Evolutionary conservation across 2,329 filamentous ascomycete genomes (phyloP).

Genomic region (Penicillium sp.): DNA sequence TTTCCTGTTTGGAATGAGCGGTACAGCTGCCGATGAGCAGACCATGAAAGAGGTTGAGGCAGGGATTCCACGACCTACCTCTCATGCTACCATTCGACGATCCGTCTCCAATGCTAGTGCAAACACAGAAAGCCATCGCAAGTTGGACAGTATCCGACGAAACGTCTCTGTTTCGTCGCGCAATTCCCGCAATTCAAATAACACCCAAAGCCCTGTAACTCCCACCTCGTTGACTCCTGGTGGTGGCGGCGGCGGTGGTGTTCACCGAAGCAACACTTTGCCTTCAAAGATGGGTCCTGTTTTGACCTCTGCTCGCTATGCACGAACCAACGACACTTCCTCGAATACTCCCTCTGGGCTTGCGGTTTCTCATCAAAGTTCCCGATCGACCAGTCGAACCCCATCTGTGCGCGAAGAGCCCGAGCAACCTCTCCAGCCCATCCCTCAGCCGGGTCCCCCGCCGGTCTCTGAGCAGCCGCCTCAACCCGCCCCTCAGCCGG

Average conservation of each 20-base stretch:
- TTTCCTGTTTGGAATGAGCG: constrained; percentile 97
- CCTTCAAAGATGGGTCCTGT: constrained; percentile 85
- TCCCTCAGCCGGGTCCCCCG: neutral
- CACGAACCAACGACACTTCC: constrained; percentile 53
- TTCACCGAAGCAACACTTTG: constrained; percentile 85
- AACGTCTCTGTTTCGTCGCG: constrained; percentile 93
- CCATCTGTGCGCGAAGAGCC: constrained; percentile 25
- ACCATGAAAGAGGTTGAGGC: constrained; percentile 68
- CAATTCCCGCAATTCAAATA: constrained; percentile 73
- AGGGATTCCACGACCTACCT: constrained; percentile 53
- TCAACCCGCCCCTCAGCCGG: neutral
- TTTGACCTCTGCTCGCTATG: constrained; percentile 66
- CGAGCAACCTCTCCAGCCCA: neutral
- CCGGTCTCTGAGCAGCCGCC: neutral
- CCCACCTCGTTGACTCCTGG: constrained; percentile 56
- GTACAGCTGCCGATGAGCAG: constrained; percentile 91
- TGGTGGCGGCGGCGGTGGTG: constrained; percentile 56
- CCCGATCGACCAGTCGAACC: constrained; percentile 32
- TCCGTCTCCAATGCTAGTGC: constrained; percentile 87
- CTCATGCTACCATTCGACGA: constrained; percentile 59
- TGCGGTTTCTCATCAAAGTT: constrained; percentile 31
- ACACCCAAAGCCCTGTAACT: constrained; percentile 64
- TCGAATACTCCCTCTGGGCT: constrained; percentile 47
- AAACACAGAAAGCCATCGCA: constrained; percentile 80
- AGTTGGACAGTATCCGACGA: constrained; percentile 72